Percentiles rank a stretch among this genome's conserved stretches.
Conservation (phyloP, 352 stramenopile genomes). For the Globisporangium solare region DNA sequence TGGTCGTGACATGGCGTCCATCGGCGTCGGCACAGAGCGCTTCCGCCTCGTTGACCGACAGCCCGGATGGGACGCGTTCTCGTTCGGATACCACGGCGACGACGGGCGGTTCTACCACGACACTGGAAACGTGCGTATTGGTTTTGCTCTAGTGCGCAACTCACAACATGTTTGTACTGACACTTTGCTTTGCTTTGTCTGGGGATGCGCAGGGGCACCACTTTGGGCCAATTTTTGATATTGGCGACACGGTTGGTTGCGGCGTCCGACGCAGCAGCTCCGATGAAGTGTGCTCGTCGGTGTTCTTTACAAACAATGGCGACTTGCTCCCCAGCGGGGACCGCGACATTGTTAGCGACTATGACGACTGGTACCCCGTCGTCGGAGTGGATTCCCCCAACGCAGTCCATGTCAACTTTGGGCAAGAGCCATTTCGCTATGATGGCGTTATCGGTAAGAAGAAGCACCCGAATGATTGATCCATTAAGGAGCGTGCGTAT, state of each 20-base stretch:
- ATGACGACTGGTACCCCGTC: slow-evolving; percentile 65
- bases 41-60: slow-evolving; percentile 66
- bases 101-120: slow-evolving; percentile 66
- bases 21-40: slow-evolving; percentile 44
- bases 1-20: slow-evolving; percentile 49
- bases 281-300: slow-evolving; percentile 24
- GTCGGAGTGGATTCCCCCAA: slow-evolving; percentile 81
- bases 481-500: background rate
- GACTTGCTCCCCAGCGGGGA: slow-evolving; percentile 44
- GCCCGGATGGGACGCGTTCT: slow-evolving; percentile 59
- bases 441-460: slow-evolving; percentile 36
- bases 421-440: slow-evolving; percentile 61
- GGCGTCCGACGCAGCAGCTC: slow-evolving; percentile 44
- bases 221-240: slow-evolving; percentile 59
- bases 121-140: slow-evolving; percentile 30
- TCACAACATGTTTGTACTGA: slow-evolving; percentile 7
- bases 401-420: slow-evolving; percentile 80
- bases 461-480: too few species aligned
- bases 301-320: slow-evolving; percentile 77
- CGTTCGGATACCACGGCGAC: slow-evolving; percentile 77
- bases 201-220: slow-evolving; percentile 33
- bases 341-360: slow-evolving; percentile 29
- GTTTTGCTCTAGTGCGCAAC: slow-evolving; percentile 22
- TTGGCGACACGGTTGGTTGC: slow-evolving; percentile 70
- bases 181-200: slow-evolving; percentile 17